Evolutionary conservation across 2,329 filamentous ascomycete species (phyloP).

Genomic region (Aspergillus pseudonomiae): DNA sequence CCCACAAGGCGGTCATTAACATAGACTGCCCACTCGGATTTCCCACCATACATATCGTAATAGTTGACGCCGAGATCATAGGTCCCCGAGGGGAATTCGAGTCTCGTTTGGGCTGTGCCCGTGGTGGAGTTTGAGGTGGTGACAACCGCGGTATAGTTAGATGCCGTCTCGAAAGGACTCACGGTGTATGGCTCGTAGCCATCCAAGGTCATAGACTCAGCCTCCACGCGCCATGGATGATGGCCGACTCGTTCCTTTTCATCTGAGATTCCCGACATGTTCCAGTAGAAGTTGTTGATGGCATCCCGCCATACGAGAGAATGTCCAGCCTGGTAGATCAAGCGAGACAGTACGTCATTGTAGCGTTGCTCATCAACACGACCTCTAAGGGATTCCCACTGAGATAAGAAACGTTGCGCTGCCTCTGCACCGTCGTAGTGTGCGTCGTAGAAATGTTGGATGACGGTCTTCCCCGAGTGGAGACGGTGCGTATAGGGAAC

Average conservation of each 20-base stretch:
- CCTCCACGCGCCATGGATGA: constrained; percentile 69
- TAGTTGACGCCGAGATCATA: constrained; percentile 71
- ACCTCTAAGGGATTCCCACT: constrained; percentile 59
- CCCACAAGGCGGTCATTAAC: constrained; percentile 59
- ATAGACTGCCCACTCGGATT: constrained; percentile 58
- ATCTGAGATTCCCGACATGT: constrained; percentile 64
- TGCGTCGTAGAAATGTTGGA: constrained; percentile 68
- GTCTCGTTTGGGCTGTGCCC: constrained; percentile 52
- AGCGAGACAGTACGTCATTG: constrained; percentile 60
- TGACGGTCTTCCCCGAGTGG: constrained; percentile 67
- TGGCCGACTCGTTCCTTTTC: constrained; percentile 58
- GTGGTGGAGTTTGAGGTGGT: constrained; percentile 56
- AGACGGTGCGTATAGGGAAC: constrained; percentile 67
- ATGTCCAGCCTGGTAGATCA: constrained; percentile 70
- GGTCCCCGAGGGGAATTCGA: constrained; percentile 55
- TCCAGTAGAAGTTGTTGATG: constrained; percentile 66
- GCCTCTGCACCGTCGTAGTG: constrained; percentile 63
- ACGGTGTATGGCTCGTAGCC: constrained; percentile 61
- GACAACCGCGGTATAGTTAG: constrained; percentile 58
- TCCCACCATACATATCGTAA: constrained; percentile 64
- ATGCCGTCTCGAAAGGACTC: constrained; percentile 63
- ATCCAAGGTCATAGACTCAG: constrained; percentile 64
- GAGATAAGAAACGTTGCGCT: constrained; percentile 58
- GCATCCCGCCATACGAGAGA: constrained; percentile 71
- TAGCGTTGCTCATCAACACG: constrained; percentile 64